Base-by-base conservation (phyloP, 2,329 filamentous ascomycete genomes). In the Teratosphaeria epicoccoides region DNA sequence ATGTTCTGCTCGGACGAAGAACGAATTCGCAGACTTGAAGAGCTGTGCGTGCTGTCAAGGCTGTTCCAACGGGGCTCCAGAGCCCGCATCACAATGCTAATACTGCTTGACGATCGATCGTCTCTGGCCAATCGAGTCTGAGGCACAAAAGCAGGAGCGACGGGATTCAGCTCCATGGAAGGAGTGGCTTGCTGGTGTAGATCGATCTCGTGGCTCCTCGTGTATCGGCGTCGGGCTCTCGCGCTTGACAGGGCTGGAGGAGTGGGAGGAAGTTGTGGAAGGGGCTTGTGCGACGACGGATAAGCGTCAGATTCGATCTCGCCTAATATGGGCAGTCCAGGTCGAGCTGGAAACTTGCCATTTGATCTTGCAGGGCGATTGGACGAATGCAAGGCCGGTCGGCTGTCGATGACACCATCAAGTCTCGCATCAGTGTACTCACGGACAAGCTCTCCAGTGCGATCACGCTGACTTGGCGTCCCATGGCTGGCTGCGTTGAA, bases 141-240 rank as follows among this genome's bases (percentile, higher is more conserved):
- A 6, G 63, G 62, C 2, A 65, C 56, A 48, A 67, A 66, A 4
- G 59, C 54, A 12, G 60, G 56, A 14, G 63, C 64, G 9, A 49
- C 59, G 12, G 63, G 61, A 49, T 67, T 60, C 9, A 67, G 55
- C 3, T 46, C 45, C 10, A 55, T 28, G 6, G 47, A 46, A 6
- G 40, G 29, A 9, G 44, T 47, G 23, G 48, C 12, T 23, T 25
- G 33, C 12, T 45, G 46, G 9, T 28, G 37, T 40, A 37, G 14
- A 25, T 3, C 5, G 12, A 28, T 23, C 11, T 49, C 50, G 14
- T 48, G 52, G 43, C 49, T 55, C 11, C 46, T 46, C 4, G 40
- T 49, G 20, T 52, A 24, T n/a, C 52, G 50, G 23, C 52, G 49
- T 22, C 52, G 47, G 14, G 55, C 50, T 17, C 52, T 24, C 24